Percentiles rank a stretch among this genome's conserved stretches.
These are phyloP conservation scores for Draba incana DNA, from an alignment of 345 rosid genomes.

Conservation along the genomic window DNA sequence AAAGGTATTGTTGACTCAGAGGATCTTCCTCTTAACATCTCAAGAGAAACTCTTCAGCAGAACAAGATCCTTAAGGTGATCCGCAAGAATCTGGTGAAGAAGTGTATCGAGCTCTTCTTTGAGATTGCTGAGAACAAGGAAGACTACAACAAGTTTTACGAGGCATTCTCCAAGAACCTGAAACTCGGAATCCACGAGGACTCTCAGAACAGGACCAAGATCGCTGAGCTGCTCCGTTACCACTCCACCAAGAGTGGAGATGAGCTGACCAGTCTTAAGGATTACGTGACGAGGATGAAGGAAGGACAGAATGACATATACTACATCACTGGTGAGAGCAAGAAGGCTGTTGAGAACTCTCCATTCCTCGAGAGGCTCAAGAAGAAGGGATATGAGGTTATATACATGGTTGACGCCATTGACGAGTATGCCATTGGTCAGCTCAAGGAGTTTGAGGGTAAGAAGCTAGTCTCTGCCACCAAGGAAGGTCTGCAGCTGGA, in stretches of 20 bases:
- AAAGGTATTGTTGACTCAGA: slow-evolving; percentile 95
- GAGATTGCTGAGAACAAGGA: slow-evolving; percentile 96
- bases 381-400: slow-evolving; percentile 86
- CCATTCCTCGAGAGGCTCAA: slow-evolving; percentile 90
- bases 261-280: slow-evolving; percentile 81
- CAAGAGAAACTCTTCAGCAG: slow-evolving; percentile 81
- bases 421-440: slow-evolving; percentile 88
- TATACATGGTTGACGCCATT: slow-evolving; percentile 84
- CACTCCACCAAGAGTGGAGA: slow-evolving; percentile 95
- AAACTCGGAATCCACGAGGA: slow-evolving; percentile 91
- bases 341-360: slow-evolving; percentile 92
- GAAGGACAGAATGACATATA: slow-evolving; percentile 82
- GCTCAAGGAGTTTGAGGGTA: slow-evolving; percentile 85
- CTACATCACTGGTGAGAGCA: slow-evolving; percentile 92
- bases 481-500: slow-evolving; percentile 85
- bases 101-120: slow-evolving; percentile 78
- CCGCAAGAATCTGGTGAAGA: slow-evolving; percentile 86
- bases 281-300: slow-evolving; percentile 95
- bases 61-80: slow-evolving; percentile 89
- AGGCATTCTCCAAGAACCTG: slow-evolving; percentile 84
- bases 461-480: slow-evolving; percentile 85
- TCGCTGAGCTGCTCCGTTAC: slow-evolving; percentile 78
- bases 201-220: slow-evolving; percentile 70
- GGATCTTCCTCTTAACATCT: slow-evolving; percentile 88
- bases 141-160: slow-evolving; percentile 86